Percentiles rank a stretch among this genome's conserved stretches.
phyloP scores from a whole-genome alignment of 257 asterid genomes.

The Petunia secreta region DNA sequence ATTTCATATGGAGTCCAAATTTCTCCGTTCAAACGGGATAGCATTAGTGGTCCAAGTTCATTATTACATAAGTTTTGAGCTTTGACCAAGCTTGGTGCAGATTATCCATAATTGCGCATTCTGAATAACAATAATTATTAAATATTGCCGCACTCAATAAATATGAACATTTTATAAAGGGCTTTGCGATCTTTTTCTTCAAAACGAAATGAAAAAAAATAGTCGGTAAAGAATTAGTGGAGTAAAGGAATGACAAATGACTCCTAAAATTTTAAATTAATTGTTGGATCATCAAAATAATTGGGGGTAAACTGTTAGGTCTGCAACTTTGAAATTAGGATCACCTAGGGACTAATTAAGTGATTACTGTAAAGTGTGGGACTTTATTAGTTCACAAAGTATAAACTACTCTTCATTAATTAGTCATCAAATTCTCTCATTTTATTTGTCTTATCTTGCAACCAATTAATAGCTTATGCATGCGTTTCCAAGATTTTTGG shows the following conservation, averaged over 20 bases:
- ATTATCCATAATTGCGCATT: conserved; percentile 17
- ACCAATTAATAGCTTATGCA: background rate
- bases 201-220: no score
- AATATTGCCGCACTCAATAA: conserved; percentile 7
- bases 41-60: conserved; percentile 9
- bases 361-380: background rate
- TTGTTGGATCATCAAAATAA: conserved; percentile 7
- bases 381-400: background rate
- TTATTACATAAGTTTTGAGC: background rate
- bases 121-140: background rate
- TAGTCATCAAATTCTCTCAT: background rate
- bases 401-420: background rate
- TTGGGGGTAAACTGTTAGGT: background rate
- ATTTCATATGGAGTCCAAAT: background rate
- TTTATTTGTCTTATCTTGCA: background rate
- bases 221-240: background rate
- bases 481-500: no score
- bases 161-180: background rate
- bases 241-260: background rate
- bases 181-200: background rate
- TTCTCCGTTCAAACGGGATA: conserved; percentile 9
- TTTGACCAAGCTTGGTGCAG: conserved; percentile 11
- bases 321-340: background rate
- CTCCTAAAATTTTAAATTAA: background rate
- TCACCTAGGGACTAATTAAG: background rate